Evolutionary conservation across 2,329 filamentous ascomycete species (phyloP), one percentile per base, ranked within the genome.

Genomic region (Fusarium sp.): DNA sequence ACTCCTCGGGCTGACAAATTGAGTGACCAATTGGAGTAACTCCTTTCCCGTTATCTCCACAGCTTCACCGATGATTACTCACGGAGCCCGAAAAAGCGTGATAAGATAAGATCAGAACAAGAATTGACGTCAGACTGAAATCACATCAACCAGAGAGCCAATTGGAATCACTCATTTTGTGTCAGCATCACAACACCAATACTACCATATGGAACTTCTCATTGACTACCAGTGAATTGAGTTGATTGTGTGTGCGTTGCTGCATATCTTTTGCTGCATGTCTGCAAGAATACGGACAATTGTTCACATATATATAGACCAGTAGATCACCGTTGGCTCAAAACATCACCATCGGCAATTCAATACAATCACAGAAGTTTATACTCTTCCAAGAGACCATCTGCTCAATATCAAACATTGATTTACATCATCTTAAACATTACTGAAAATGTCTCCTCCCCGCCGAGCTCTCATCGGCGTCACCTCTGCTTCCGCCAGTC

Each of bases 391-490:
- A n/a, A 37, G 34, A 12, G 1, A 37, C 34, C 5, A 7, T n/a
- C 4, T n/a, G 18, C 5, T 29, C 6, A 61, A 16, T 18, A n/a
- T n/a, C 12, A 12, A 6, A 13, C 1, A 30, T 24, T 9, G 22
- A 3, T n/a, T 8, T 12, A 12, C 10, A 3, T 18, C 34, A 4
- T 9, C 18, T 16, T 1, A 16, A 10, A 3, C 22, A 4, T 16
- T 11, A 27, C 6, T 1, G 18, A 65, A 40, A 2, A 69, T 68
- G 65, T 59, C 65, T 44, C 53, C 40, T 24, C 32, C 59, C 40
- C 60, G 61, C 9, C 60, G 49, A 22, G 65, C 65, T n/a, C 59
- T 68, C 16, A 68, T 68, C 20, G 32, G 37, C 30, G 12, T 68
- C 44, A 68, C 65, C 9, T 68, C 65, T 4, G 65, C 65, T n/a